Evolutionary conservation across 257 asterid genomes (phyloP), one percentile per base, ranked within the genome.

Genomic region (Solanum infundibuliforme): DNA sequence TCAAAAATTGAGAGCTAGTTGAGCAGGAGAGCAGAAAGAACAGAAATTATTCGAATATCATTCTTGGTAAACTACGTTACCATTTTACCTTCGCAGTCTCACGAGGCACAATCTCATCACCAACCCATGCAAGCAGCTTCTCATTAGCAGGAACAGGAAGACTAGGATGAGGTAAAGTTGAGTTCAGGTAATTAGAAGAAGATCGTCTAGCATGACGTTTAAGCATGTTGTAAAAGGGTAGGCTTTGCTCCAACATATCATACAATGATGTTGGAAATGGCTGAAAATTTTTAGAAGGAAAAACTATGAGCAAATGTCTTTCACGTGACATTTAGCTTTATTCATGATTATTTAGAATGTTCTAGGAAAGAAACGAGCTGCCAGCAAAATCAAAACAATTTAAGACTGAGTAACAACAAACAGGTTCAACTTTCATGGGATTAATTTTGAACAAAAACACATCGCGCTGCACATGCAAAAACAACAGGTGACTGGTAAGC

Each of bases 111-210:
- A 97, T 90, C 92, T 92, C 94, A 89, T 93, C 94, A 81, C 96
- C 98, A 88, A 97, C 99, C 99, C 98, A 97, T 86, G 91, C 95
- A 89, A 97, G 94, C 91, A 97, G 92, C 92, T 95, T 95, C 87
- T 92, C 97, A 87, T 97, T 97, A 85, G 94, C 92, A 77, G 97
- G 94, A 90, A 93, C 94, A 25, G 98, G 98, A 89, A 95, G 93
- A 68, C 35, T 83, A 13, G 98, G 97, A 58, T 38, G 82, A 90
- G 91, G 83, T 81, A 83, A 86, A 83, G 87, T 41, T 46, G 89
- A 72, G 52, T 81, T 91, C 89, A 55, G 38, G 35, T 77, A 38
- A 48, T 13, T 31, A 34, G 90, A 87, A 27, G 76, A 88, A 32
- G 77, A 88, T 88, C 36, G 90, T 86, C 87, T 94, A 86, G 88